A percentile compares a stretch with the other conserved stretches of the same genome.
Conservation (phyloP, 164 flowering plant species). For the Dillenia turbinata region DNA sequence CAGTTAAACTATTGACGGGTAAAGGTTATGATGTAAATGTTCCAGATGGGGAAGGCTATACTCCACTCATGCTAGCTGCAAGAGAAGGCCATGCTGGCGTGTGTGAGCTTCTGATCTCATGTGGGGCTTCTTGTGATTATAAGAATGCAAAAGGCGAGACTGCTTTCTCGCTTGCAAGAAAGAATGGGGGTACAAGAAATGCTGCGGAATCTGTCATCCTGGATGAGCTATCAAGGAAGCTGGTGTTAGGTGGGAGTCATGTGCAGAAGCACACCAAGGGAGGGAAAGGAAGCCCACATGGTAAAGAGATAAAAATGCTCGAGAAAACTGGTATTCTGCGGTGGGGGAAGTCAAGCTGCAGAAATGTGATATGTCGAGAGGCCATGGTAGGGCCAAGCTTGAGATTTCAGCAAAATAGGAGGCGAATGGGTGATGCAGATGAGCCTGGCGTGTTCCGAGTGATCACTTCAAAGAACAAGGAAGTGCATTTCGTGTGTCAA, state of each 20-base stretch:
- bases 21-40: slow-evolving; percentile 55
- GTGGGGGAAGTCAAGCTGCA: slow-evolving; percentile 58
- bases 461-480: slow-evolving; percentile 50
- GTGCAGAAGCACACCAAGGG: slow-evolving; percentile 11
- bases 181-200: slow-evolving; percentile 13
- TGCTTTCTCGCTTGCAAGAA: slow-evolving; percentile 49
- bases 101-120: slow-evolving; percentile 43
- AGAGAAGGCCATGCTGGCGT: slow-evolving; percentile 49
- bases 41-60: slow-evolving; percentile 52
- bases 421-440: slow-evolving; percentile 27
- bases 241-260: slow-evolving; percentile 52
- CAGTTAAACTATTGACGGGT: slow-evolving; percentile 37
- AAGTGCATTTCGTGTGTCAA: slow-evolving; percentile 61
- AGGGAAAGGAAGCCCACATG: slow-evolving; percentile 27
- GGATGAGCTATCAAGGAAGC: slow-evolving; percentile 46
- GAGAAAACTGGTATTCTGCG: slow-evolving; percentile 34
- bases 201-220: slow-evolving; percentile 45
- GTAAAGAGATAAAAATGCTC: slow-evolving; percentile 43
- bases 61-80: slow-evolving; percentile 78
- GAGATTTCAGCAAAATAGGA: slow-evolving; percentile 32
- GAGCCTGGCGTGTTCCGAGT: slow-evolving; percentile 50
- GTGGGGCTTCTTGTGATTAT: slow-evolving; percentile 40
- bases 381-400: slow-evolving; percentile 51
- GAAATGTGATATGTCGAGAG: slow-evolving; percentile 59
- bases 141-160: slow-evolving; percentile 52